phyloP scores from a whole-genome alignment of 2,329 filamentous ascomycete species.

The Pseudonectria foliicola region DNA sequence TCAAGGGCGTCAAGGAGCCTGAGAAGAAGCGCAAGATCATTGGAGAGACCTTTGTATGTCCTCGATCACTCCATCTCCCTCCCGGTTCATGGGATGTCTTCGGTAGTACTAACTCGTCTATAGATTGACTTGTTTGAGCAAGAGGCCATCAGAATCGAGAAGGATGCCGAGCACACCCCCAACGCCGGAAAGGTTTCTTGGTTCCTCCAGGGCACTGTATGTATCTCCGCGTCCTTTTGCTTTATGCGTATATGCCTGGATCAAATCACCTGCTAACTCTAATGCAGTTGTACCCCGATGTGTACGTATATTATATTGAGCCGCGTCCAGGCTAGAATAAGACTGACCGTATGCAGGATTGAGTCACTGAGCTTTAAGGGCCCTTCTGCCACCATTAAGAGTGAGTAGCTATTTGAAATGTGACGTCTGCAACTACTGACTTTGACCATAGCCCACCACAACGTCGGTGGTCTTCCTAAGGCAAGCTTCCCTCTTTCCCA shows the following conservation, averaged over 20 bases:
- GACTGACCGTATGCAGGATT: constrained; percentile 28
- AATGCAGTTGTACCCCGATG: constrained; percentile 51
- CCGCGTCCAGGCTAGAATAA: no score
- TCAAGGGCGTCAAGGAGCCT: constrained; percentile 70
- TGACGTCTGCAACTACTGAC: neutral
- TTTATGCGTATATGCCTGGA: no score
- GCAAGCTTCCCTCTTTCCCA: no score
- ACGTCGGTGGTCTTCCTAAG: no score
- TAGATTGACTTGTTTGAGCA: constrained; percentile 65
- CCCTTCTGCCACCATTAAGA: constrained; percentile 45
- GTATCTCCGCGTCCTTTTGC: no score
- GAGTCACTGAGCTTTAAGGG: constrained; percentile 43
- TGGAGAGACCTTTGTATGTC: constrained; percentile 52
- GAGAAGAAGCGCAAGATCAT: constrained; percentile 92
- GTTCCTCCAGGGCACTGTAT: constrained; percentile 73
- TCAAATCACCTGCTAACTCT: no score
- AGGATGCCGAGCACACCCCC: constrained; percentile 57
- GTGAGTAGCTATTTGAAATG: constrained; percentile 11
- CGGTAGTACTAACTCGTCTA: constrained; percentile 6
- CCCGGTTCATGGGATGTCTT: neutral
- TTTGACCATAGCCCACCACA: constrained; percentile 6
- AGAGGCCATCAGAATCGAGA: constrained; percentile 63
- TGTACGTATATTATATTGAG: neutral
- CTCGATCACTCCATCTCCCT: no score
- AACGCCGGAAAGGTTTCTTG: constrained; percentile 72